A percentile compares a stretch with the other conserved stretches of the same genome.
Evolutionary conservation across 2,329 filamentous ascomycete species (phyloP).

Genomic region (Claviceps sorghi): DNA sequence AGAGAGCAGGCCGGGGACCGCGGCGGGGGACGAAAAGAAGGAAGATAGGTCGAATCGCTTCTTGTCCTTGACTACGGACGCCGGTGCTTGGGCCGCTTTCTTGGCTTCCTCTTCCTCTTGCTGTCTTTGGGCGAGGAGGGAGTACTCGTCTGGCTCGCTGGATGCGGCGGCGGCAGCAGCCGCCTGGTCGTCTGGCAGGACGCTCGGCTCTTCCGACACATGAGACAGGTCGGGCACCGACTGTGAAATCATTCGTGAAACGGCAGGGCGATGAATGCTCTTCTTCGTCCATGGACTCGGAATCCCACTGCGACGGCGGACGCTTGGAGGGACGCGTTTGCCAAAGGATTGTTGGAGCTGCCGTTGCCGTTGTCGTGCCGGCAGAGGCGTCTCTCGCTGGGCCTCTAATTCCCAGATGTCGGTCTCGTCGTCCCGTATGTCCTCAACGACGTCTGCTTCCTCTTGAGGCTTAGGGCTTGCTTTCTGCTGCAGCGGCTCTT

Average conservation of each 20-base stretch:
- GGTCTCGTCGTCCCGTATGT: constrained; percentile 25
- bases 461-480: background rate
- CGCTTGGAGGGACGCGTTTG: constrained; percentile 10
- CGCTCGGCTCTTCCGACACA: constrained; percentile 4
- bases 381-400: constrained; percentile 27
- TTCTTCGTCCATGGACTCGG: constrained; percentile 27
- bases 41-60: constrained; percentile 33
- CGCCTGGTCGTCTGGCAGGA: constrained; percentile 4
- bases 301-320: constrained; percentile 12
- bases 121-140: constrained; percentile 24
- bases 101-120: constrained; percentile 7
- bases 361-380: constrained; percentile 12
- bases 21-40: constrained; percentile 44
- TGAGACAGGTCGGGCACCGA: constrained; percentile 7
- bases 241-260: constrained; percentile 3
- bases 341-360: constrained; percentile 15
- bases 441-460: constrained; percentile 7
- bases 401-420: constrained; percentile 46
- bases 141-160: constrained; percentile 26
- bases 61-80: constrained; percentile 15
- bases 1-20: constrained; percentile 21
- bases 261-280: constrained; percentile 6
- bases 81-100: constrained; percentile 5
- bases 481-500: background rate
- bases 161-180: constrained; percentile 3